phyloP scores from a whole-genome alignment of 257 asterid species.

The Solanum appendiculatum region DNA sequence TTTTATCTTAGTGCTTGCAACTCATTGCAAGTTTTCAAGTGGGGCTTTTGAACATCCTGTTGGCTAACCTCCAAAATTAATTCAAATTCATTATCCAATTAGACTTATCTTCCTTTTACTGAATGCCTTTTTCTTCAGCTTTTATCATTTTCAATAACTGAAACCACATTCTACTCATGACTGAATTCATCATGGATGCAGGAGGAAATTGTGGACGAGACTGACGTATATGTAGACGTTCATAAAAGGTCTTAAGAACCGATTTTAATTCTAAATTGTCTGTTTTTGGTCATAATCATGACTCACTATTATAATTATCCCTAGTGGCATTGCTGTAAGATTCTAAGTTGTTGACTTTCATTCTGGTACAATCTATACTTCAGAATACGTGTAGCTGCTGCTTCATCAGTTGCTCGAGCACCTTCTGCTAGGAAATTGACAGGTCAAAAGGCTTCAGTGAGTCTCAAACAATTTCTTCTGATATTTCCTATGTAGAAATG shows the following conservation, averaged over 20 bases:
- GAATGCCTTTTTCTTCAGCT: background rate
- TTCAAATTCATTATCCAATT: background rate
- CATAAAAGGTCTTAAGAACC: slow-evolving; percentile 61
- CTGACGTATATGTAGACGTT: slow-evolving; percentile 84
- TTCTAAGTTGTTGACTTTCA: background rate
- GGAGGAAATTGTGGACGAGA: slow-evolving; percentile 99
- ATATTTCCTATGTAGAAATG: background rate
- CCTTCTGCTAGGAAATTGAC: slow-evolving; percentile 37
- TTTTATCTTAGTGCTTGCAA: background rate
- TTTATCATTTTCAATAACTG: background rate
- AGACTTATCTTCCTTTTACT: background rate
- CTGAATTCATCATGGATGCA: slow-evolving; percentile 20
- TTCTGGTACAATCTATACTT: slow-evolving; percentile 7
- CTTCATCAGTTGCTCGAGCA: slow-evolving; percentile 87
- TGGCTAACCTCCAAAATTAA: background rate
- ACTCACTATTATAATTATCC: background rate
- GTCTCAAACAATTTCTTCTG: slow-evolving; percentile 3
- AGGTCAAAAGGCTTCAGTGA: slow-evolving; percentile 36
- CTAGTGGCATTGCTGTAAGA: background rate
- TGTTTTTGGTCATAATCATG: background rate
- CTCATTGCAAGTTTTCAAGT: background rate
- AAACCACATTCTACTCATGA: background rate
- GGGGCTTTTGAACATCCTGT: background rate
- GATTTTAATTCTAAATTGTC: background rate
- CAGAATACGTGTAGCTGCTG: slow-evolving; percentile 96